These are phyloP conservation scores for Tetrahymena malaccensis DNA, from an alignment of 73 alveolate species.

Conservation along the genomic window DNA sequence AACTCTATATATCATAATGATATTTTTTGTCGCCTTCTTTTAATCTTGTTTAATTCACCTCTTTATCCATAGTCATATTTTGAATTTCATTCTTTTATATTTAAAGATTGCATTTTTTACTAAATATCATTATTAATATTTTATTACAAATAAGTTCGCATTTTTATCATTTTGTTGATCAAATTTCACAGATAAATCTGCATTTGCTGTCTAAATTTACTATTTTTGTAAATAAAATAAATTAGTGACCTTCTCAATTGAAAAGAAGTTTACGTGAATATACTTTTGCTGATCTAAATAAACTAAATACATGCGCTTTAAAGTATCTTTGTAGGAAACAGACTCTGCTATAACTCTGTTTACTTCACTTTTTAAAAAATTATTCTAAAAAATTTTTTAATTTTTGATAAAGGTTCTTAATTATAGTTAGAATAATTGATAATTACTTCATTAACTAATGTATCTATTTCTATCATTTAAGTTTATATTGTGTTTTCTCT, in stretches of 20 bases:
- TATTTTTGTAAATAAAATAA: neutral
- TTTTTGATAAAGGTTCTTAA: neutral
- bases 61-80: slow-evolving; percentile 31
- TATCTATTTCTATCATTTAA: neutral
- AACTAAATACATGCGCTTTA: neutral
- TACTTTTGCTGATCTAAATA: neutral
- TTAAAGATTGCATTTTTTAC: neutral
- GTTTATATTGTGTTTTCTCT: neutral
- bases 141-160: neutral
- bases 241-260: neutral
- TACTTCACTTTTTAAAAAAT: neutral
- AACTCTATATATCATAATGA: slow-evolving; percentile 21
- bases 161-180: neutral
- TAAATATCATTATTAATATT: neutral
- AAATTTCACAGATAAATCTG: neutral
- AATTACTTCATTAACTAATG: neutral
- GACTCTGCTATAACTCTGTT: neutral
- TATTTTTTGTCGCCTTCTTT: slow-evolving; percentile 36
- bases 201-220: neutral
- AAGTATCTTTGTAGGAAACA: neutral
- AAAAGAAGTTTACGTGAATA: neutral
- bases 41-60: neutral
- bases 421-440: neutral
- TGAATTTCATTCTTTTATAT: slow-evolving; percentile 7
- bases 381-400: neutral